These are phyloP conservation scores for Metarhizium album DNA, from an alignment of 2,329 filamentous ascomycete species.

Conservation along the genomic window DNA sequence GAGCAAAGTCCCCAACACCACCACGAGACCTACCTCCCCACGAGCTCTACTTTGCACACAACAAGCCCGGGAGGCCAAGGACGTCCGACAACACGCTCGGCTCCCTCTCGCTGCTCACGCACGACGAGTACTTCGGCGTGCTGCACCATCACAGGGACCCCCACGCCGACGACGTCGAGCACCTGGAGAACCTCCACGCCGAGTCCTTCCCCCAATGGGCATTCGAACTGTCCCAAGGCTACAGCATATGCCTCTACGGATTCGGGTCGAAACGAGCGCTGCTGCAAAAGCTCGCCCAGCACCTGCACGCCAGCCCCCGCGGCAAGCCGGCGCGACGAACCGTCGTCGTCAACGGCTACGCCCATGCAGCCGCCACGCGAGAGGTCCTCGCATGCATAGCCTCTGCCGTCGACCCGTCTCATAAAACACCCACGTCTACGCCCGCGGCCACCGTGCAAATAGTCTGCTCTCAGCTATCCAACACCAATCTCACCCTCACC, in stretches of 20 bases:
- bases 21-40: constrained; percentile 75
- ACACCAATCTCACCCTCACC: constrained; percentile 38
- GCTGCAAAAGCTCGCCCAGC: constrained; percentile 62
- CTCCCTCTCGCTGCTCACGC: constrained; percentile 65
- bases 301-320: constrained; percentile 37
- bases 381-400: constrained; percentile 63
- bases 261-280: constrained; percentile 81
- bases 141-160: constrained; percentile 54
- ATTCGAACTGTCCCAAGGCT: constrained; percentile 79
- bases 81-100: constrained; percentile 81
- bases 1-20: constrained; percentile 58
- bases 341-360: constrained; percentile 80
- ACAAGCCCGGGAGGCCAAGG: constrained; percentile 67
- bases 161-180: constrained; percentile 58
- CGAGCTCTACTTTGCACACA: constrained; percentile 90
- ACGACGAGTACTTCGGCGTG: constrained; percentile 77
- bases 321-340: constrained; percentile 37
- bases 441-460: constrained; percentile 58
- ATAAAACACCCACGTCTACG: constrained; percentile 46
- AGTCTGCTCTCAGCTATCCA: constrained; percentile 49
- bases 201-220: constrained; percentile 84
- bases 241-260: constrained; percentile 84
- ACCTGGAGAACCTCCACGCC: constrained; percentile 63
- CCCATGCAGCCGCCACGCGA: constrained; percentile 51
- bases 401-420: constrained; percentile 43